Base-by-base conservation (phyloP, 805 yeast species). In the Torulaspora indica region DNA sequence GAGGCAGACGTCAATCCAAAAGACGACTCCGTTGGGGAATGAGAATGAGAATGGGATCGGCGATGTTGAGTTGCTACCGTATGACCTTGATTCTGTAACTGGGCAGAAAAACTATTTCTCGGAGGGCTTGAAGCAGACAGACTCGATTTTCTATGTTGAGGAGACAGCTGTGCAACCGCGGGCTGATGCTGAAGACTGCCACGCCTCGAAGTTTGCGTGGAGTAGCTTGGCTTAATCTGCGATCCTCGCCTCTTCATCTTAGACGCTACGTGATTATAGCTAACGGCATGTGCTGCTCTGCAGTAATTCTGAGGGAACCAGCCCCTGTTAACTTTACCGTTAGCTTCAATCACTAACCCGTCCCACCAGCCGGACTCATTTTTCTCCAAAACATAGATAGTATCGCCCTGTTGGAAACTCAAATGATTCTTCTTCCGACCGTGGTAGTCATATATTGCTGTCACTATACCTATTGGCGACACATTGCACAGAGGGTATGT, bases 351-450 rank as follows among this genome's bases (percentile, higher is more conserved):
- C 1, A 69, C 52, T 13, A 82, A 71, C 8, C 96, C 95, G 61
- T 88, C 95, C 93, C 95, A 86, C 96, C 95, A 88, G 2, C 88
- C 85, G 2, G 78, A 61, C 31, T 74, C 76, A 12, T 78, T 70
- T 48, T 82, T 83, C 12, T 73, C 60, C n/a, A 85, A 58, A 10
- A 88, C 93, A 53, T 82, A 76, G 1, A 88, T 67, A 3, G 83
- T 72, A 51, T 85, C 95, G 14, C 89, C 91, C n/a, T 74, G 67
- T 30, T 53, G 54, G 14, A 61, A 51, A 2, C 52, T 47, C 38
- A 58, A 29, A 12, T 48, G 49, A 17, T 44, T 50, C 36, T 44
- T 48, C 18, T 32, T 40, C 32, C 48, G 42, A 3, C 40, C 39
- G 13, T 13, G 49, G 32, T 39, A 47, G 40, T 56, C 58, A 36